These are phyloP conservation scores for Boletus sp. DNA, from an alignment of 768 basidiomycete genomes.

Conservation along the genomic window DNA sequence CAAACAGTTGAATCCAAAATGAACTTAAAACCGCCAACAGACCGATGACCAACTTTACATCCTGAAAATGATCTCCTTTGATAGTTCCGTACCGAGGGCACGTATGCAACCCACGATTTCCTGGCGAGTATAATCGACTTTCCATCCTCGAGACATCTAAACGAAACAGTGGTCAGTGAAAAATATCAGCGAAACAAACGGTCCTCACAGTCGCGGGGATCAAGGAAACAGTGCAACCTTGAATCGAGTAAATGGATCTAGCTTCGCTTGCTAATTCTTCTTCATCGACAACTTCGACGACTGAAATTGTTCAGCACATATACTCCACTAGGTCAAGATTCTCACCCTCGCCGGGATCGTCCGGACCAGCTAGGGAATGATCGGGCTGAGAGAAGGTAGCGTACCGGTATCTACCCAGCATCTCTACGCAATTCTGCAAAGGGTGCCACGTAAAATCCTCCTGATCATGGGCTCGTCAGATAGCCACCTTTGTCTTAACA, in stretches of 20 bases:
- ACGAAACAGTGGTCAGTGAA: constrained; percentile 4
- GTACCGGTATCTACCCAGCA: constrained; percentile 69
- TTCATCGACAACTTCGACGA: constrained; percentile 8
- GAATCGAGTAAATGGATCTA: constrained; percentile 26
- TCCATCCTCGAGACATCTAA: constrained; percentile 29
- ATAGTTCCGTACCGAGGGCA: constrained; percentile 42
- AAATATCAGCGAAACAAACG: neutral
- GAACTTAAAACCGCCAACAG: neutral
- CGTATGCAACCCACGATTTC: constrained; percentile 42
- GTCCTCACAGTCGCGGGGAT: constrained; percentile 26
- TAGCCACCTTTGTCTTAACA: neutral
- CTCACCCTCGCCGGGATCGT: constrained; percentile 29
- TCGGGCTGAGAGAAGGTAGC: constrained; percentile 66
- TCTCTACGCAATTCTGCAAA: constrained; percentile 50
- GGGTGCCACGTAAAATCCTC: constrained; percentile 79
- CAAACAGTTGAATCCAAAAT: neutral
- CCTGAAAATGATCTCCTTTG: constrained; percentile 39
- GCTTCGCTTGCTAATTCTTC: constrained; percentile 20
- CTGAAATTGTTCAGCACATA: constrained; percentile 16
- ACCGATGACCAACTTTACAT: constrained; percentile 10
- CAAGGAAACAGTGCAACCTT: constrained; percentile 17
- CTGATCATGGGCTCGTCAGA: constrained; percentile 35
- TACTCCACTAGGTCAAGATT: neutral
- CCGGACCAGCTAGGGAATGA: constrained; percentile 42
- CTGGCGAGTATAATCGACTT: constrained; percentile 26